Evolutionary conservation across 345 rosid species (phyloP).

Genomic region (Melastoma malabathricum): DNA sequence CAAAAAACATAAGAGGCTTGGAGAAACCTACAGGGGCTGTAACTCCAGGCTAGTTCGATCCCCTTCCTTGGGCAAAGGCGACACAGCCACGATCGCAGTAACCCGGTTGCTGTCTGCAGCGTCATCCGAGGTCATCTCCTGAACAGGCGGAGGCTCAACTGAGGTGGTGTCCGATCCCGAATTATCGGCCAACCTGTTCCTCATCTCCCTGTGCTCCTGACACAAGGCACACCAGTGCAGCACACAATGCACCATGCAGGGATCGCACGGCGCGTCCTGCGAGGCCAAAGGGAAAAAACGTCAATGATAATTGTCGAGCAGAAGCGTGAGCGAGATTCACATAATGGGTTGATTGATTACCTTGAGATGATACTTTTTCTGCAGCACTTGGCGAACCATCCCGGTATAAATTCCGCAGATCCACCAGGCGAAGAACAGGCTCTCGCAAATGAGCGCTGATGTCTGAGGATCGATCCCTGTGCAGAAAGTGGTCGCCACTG

Average conservation of each 20-base stretch:
- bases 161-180: conserved; percentile 24
- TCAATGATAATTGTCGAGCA: not conserved
- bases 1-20: not conserved
- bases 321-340: too few species aligned
- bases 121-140: conserved; percentile 49
- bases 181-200: conserved; percentile 54
- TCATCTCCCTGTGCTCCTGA: conserved; percentile 90
- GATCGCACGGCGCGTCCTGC: conserved; percentile 80
- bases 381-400: conserved; percentile 59
- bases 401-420: conserved; percentile 81
- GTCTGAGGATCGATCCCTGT: conserved; percentile 75
- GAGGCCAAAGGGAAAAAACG: conserved; percentile 4
- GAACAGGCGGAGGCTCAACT: conserved; percentile 64
- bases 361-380: conserved; percentile 87
- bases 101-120: conserved; percentile 7
- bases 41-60: conserved; percentile 29
- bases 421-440: conserved; percentile 78
- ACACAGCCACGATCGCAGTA: conserved; percentile 9
- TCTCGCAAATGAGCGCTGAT: conserved; percentile 58
- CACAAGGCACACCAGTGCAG: conserved; percentile 90
- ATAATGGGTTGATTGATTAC: conserved; percentile 13
- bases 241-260: conserved; percentile 74
- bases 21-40: conserved; percentile 31
- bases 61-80: conserved; percentile 28
- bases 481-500: conserved; percentile 50